Evolutionary conservation across 306 rosid genomes (phyloP).

Genomic region (Crotalaria pallida): DNA sequence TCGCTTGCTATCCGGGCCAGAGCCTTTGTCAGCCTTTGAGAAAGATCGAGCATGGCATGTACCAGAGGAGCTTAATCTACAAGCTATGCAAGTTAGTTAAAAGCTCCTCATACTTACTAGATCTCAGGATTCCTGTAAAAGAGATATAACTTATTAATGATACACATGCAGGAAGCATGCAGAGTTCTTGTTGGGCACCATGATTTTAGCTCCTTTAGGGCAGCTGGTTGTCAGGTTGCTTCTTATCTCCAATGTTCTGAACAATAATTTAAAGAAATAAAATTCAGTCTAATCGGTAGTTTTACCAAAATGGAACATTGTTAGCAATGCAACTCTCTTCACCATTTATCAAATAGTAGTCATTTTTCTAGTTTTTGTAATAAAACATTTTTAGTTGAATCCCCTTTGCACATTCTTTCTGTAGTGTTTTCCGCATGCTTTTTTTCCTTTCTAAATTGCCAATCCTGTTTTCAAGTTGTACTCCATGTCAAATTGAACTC

Average conservation of each 20-base stretch:
- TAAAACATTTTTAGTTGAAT: conserved; percentile 1
- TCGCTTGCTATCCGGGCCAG: conserved; percentile 79
- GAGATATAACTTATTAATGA: conserved; percentile 3
- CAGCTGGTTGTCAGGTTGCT: conserved; percentile 89
- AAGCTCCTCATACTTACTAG: conserved; percentile 7
- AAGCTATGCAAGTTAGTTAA: conserved; percentile 74
- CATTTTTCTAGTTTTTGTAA: not conserved
- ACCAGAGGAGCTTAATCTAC: conserved; percentile 62
- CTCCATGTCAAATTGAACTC: not conserved
- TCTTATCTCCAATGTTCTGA: conserved; percentile 14
- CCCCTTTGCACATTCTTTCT: not conserved
- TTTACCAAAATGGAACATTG: conserved; percentile 8
- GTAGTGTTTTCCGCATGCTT: not conserved
- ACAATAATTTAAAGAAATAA: not conserved
- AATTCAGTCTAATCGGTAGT: not conserved
- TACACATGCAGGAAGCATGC: conserved; percentile 74
- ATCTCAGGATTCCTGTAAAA: not conserved
- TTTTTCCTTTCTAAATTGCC: not conserved
- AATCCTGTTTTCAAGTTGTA: conserved; percentile 8
- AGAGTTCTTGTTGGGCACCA: conserved; percentile 77
- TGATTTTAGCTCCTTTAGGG: conserved; percentile 96
- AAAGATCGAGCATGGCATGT: conserved; percentile 90
- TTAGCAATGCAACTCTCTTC: not conserved
- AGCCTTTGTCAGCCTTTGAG: conserved; percentile 72
- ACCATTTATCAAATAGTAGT: not conserved